These are phyloP conservation scores for Cryphonectria naterciae DNA, from an alignment of 2,329 filamentous ascomycete genomes.

Conservation along the genomic window DNA sequence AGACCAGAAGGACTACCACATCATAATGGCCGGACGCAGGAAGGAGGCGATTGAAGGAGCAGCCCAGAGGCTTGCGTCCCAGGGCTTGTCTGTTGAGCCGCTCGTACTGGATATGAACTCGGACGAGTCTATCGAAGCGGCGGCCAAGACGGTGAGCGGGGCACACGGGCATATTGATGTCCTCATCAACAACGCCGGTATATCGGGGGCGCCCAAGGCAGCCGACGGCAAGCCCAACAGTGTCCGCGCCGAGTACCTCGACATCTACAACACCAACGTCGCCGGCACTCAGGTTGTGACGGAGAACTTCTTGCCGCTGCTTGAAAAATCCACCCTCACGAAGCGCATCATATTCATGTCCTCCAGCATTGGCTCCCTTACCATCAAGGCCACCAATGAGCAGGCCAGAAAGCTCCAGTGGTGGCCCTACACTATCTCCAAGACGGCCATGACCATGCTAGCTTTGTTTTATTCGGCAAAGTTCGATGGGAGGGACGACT, in stretches of 20 bases:
- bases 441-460: conserved; percentile 37
- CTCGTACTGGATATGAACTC: conserved; percentile 47
- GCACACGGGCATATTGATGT: conserved; percentile 41
- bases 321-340: conserved; percentile 35
- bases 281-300: conserved; percentile 37
- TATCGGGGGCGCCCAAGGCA: conserved; percentile 20
- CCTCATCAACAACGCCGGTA: conserved; percentile 40
- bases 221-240: conserved; percentile 23
- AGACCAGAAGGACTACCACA: conserved; percentile 42
- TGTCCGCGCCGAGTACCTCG: conserved; percentile 32
- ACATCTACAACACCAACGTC: conserved; percentile 40
- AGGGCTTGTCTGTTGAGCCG: conserved; percentile 40
- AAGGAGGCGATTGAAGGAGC: conserved; percentile 41
- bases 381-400: conserved; percentile 11
- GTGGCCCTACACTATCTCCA: conserved; percentile 34
- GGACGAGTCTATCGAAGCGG: conserved; percentile 45
- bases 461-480: conserved; percentile 30
- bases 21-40: conserved; percentile 45
- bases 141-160: conserved; percentile 36
- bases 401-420: background rate
- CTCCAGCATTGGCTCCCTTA: conserved; percentile 31
- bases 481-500: conserved; percentile 32
- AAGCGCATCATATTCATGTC: conserved; percentile 36
- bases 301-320: conserved; percentile 38
- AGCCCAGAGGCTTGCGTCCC: conserved; percentile 35